Base-by-base conservation (phyloP, 129 eudicot species). In the Tanacetum coccineum region DNA sequence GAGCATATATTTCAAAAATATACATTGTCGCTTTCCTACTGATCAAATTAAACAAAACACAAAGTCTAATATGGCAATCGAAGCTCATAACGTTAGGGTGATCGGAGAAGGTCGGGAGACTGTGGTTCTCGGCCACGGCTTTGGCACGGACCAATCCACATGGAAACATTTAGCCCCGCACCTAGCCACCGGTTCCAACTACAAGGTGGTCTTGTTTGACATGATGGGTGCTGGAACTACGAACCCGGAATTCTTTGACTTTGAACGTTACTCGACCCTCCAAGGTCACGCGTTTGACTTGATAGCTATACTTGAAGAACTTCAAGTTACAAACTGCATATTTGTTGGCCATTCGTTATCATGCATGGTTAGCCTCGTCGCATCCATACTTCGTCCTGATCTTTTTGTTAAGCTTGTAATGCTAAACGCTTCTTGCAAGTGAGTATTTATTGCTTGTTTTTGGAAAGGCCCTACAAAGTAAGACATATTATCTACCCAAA, bases 61-160 rank as follows among this genome's bases (percentile, higher is more conserved):
- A 32, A 32, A 32, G 39, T 32, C 5, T 19, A 61, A 36, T 9
- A 62, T 62, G 51, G 67, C 52, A 19, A 50, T 50, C 14, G 36
- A 50, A 52, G 72, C 72, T 51, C 72, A 51, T 30, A 67, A 67
- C 15, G 62, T 67, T 4, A 67, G 20, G 26, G 42, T 67, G 26
- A 28, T 67, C 12, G 72, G 62, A 30, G 46, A 30, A 15, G 72
- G 72, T 28, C 28, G n/a, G 3, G 28, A 52, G 22, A 51, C 18
- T 17, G 18, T 67, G 17, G 72, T 67, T 4, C 60, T 67, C 3
- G 72, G 62, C 47, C 72, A 67, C 62, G 72, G 72, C 12, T 67
- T 67, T 32, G 72, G 72, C 25, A 67, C 72, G 17, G 72, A 67
- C 62, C 72, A 67, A 11, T 67, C 72, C 22, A 48, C 40, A 8